Conservation (phyloP, 1,284 basidiomycete species). For the Bondarzewia mesenterica region DNA sequence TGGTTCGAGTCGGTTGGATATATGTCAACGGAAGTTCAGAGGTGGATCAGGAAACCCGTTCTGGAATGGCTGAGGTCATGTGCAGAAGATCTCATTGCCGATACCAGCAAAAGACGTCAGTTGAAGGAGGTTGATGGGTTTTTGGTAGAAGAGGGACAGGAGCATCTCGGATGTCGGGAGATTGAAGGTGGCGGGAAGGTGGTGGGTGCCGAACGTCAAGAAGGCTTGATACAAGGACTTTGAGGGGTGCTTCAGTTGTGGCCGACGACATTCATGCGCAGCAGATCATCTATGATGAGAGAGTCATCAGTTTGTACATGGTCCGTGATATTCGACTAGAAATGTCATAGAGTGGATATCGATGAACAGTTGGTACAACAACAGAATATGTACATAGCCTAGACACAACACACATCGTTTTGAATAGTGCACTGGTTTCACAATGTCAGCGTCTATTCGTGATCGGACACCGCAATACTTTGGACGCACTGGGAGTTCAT, state of each 20-base stretch:
- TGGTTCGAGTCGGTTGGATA: constrained; percentile 72
- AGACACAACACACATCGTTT: no score
- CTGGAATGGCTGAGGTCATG: constrained; percentile 67
- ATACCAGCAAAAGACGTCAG: constrained; percentile 24
- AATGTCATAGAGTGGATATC: background rate
- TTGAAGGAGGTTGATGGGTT: constrained; percentile 46
- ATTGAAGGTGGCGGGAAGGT: constrained; percentile 29
- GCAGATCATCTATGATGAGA: constrained; percentile 1
- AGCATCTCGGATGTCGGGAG: constrained; percentile 41
- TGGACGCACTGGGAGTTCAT: constrained; percentile 23
- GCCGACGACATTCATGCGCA: background rate
- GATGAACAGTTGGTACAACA: background rate
- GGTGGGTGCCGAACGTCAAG: constrained; percentile 27
- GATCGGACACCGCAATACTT: no score
- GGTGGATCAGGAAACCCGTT: constrained; percentile 70
- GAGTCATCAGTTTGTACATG: no score
- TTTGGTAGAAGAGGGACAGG: constrained; percentile 45
- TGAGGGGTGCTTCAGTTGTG: constrained; percentile 1
- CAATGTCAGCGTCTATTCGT: no score
- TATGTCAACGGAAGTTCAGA: constrained; percentile 32
- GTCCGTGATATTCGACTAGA: no score
- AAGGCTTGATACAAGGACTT: constrained; percentile 32
- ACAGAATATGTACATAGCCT: background rate
- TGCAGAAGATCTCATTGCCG: constrained; percentile 41
- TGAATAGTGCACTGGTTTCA: no score